Base-by-base conservation (phyloP, 2,329 filamentous ascomycete species). In the Cercospora berteroae region DNA sequence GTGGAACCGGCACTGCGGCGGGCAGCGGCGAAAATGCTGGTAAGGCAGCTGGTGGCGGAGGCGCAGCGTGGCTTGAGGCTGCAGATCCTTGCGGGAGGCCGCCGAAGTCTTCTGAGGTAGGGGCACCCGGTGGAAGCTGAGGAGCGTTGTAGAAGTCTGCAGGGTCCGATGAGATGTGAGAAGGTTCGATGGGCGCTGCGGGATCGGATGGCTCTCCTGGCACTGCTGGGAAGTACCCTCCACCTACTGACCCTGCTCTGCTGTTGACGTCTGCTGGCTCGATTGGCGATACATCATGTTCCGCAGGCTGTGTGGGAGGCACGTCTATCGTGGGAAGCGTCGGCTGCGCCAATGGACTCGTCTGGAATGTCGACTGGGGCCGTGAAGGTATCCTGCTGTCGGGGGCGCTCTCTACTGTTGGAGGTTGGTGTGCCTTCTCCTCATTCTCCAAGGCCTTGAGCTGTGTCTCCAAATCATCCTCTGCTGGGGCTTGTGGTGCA, bases 381-480 rank as follows among this genome's bases (percentile, higher is more conserved):
- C 71, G 72, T 13, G 76, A 80, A 52, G 82, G 81, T 68, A 84
- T 81, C 42, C 83, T 81, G 58, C 88, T 87, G 67, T 89, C 86
- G 4, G 85, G 83, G 0, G 83, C 83, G 39, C 88, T 86, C 73
- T 90, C 87, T 9, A 89, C 87, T 1, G 84, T 85, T 0, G 87
- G 81, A 69, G 87, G 79, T 67, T 74, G 74, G 31, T 78, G 76
- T 4, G 72, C 71, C 39, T 72, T 70, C 18, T 65, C 64, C 61
- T 67, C 64, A 13, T 69, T 67, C 59, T 77, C 74, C 66, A 78
- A 55, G 4, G 69, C 72, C 60, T 72, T 70, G 52, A 75, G 55
- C 66, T 76, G 71, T 9, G 67, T 70, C 66, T 76, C 75, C 7
- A 76, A 50, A 9, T 69, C 74, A n/a, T 72, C 74, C 9, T 73